A percentile compares a stretch with the other conserved stretches of the same genome.
Evolutionary conservation across 345 rosid species (phyloP).

Genomic region (Limnanthes douglasii): DNA sequence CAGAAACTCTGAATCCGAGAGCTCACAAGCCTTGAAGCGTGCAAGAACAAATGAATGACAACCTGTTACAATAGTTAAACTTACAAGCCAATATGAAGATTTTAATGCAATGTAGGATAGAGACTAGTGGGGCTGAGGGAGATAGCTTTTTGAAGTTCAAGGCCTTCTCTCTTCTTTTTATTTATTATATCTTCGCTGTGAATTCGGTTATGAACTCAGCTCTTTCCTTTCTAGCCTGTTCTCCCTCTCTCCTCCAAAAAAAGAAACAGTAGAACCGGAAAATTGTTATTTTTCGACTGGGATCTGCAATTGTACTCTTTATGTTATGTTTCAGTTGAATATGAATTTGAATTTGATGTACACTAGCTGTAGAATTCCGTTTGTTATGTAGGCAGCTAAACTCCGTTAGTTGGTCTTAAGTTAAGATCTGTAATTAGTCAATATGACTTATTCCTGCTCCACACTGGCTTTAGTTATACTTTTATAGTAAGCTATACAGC

Average conservation of each 20-base stretch:
- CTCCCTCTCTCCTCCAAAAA: neutral
- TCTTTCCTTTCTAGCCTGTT: neutral
- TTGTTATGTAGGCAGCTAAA: neutral
- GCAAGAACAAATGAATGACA: slow-evolving; percentile 23
- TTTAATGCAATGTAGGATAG: slow-evolving; percentile 9
- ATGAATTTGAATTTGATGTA: slow-evolving; percentile 3
- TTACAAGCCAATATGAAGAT: slow-evolving; percentile 7
- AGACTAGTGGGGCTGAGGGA: slow-evolving; percentile 11
- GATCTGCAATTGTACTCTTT: neutral
- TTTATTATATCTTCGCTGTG: slow-evolving; percentile 2
- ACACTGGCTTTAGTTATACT: neutral
- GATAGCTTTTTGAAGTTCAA: slow-evolving; percentile 9
- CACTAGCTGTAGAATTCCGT: neutral
- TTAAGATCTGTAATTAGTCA: too few species aligned
- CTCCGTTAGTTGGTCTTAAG: too few species aligned
- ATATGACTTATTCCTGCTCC: neutral
- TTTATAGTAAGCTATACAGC: neutral
- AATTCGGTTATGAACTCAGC: slow-evolving; percentile 4
- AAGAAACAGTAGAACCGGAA: neutral
- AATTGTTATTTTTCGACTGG: too few species aligned
- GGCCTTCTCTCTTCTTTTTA: slow-evolving; percentile 6
- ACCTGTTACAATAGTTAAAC: slow-evolving; percentile 2
- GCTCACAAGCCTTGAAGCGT: slow-evolving; percentile 28
- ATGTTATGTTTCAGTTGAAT: slow-evolving; percentile 3
- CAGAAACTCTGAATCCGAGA: slow-evolving; percentile 12